A percentile compares a stretch with the other conserved stretches of the same genome.
Conservation (phyloP, 441 rosid species). For the Jatropha multifida region DNA sequence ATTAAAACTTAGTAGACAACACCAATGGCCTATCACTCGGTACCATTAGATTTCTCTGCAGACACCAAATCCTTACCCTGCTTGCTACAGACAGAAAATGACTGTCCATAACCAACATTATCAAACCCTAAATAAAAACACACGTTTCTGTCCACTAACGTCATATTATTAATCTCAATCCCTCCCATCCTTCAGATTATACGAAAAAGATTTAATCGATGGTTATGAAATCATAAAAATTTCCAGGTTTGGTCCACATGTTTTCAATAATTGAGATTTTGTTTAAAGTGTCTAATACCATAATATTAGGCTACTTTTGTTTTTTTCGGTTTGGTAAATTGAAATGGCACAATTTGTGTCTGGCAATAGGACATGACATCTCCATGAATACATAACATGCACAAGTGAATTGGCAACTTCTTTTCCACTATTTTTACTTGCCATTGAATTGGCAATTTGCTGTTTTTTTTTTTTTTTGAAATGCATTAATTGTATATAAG, state of each 20-base stretch:
- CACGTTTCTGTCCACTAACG: constrained; percentile 24
- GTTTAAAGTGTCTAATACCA: too few species aligned
- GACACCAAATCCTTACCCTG: constrained; percentile 39
- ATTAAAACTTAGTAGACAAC: constrained; percentile 11
- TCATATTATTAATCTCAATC: constrained; percentile 5
- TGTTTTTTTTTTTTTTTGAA: too few species aligned
- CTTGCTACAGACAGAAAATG: constrained; percentile 25
- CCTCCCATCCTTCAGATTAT: constrained; percentile 13
- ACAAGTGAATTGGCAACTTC: too few species aligned
- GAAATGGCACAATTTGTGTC: too few species aligned
- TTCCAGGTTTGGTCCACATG: constrained; percentile 6
- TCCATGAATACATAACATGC: too few species aligned
- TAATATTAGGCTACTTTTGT: too few species aligned
- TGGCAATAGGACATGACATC: too few species aligned
- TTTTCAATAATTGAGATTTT: constrained; percentile 25
- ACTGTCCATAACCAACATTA: constrained; percentile 30
- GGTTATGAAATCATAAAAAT: neutral
- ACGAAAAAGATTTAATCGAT: neutral
- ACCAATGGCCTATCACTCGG: constrained; percentile 37
- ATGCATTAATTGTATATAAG: too few species aligned
- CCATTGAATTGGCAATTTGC: too few species aligned
- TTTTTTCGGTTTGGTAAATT: too few species aligned
- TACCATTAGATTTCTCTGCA: constrained; percentile 39
- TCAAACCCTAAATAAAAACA: constrained; percentile 14
- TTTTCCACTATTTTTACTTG: too few species aligned